Evolutionary conservation across 306 rosid species (phyloP).

Genomic region (Pterocarpus santalinus): DNA sequence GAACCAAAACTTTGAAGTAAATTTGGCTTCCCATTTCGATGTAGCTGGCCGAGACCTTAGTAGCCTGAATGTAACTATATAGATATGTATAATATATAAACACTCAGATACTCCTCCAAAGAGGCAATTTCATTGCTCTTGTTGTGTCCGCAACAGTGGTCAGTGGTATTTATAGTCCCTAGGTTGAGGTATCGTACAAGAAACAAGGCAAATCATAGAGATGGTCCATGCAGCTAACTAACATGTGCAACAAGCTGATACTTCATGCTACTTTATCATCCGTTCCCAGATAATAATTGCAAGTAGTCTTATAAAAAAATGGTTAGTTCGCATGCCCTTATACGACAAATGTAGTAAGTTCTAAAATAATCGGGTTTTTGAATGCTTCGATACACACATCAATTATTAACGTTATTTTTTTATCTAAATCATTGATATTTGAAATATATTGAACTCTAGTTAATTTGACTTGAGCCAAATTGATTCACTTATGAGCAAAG

Average conservation of each 20-base stretch:
- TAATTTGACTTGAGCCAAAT: too few species aligned
- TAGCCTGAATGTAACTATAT: background rate
- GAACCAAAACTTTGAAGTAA: constrained; percentile 40
- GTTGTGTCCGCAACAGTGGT: constrained; percentile 22
- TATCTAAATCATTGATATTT: too few species aligned
- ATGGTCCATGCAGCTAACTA: constrained; percentile 56
- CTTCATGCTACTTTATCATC: constrained; percentile 32
- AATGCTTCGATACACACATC: constrained; percentile 1
- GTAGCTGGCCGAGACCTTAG: constrained; percentile 7
- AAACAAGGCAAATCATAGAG: constrained; percentile 35
- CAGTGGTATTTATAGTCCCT: constrained; percentile 43
- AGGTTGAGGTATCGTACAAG: constrained; percentile 21
- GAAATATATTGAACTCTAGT: too few species aligned
- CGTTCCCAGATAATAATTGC: constrained; percentile 26
- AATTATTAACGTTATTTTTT: background rate
- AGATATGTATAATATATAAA: background rate
- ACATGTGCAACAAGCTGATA: constrained; percentile 47
- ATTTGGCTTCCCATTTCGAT: constrained; percentile 51
- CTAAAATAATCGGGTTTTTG: constrained; percentile 14
- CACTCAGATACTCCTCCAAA: background rate
- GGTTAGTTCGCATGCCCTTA: constrained; percentile 51
- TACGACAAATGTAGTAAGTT: constrained; percentile 27
- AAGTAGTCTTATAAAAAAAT: constrained; percentile 4
- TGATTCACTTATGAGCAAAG: too few species aligned
- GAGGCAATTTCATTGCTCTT: constrained; percentile 31